Percentiles rank a stretch among this genome's conserved stretches.
phyloP scores from a whole-genome alignment of 2,329 filamentous ascomycete species.

The Tolypocladium tundrense region DNA sequence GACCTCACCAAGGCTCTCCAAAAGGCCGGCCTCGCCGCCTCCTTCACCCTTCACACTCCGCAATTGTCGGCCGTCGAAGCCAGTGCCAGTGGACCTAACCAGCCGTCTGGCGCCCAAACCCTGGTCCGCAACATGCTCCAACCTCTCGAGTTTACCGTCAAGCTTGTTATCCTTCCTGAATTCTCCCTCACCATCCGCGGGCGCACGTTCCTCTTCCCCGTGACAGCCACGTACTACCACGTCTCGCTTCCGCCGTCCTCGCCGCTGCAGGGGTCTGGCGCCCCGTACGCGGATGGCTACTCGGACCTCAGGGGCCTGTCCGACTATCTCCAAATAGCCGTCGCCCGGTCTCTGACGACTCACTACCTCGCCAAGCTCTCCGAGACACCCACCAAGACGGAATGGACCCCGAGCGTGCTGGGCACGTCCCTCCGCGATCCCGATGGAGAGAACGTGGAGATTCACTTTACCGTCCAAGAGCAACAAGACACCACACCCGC shows the following conservation, averaged over 20 bases:
- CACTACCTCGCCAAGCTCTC: conserved; percentile 19
- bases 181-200: conserved; percentile 31
- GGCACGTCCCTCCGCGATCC: conserved; percentile 20
- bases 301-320: conserved; percentile 31
- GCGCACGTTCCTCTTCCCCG: conserved; percentile 31
- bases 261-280: conserved; percentile 26
- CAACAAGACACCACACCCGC: conserved; percentile 4
- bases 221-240: conserved; percentile 34
- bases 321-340: conserved; percentile 34
- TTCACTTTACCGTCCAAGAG: conserved; percentile 21
- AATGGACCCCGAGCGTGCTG: conserved; percentile 20
- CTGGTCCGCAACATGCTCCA: conserved; percentile 34
- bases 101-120: conserved; percentile 30
- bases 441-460: conserved; percentile 15
- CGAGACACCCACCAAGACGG: background rate
- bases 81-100: conserved; percentile 20
- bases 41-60: conserved; percentile 31
- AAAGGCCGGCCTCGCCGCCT: conserved; percentile 33
- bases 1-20: conserved; percentile 32
- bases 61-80: conserved; percentile 18
- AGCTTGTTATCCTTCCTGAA: conserved; percentile 34
- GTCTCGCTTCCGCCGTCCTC: conserved; percentile 27
- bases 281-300: conserved; percentile 34
- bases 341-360: conserved; percentile 28
- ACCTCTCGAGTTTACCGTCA: conserved; percentile 28